Conservation (phyloP, 768 basidiomycete species). For the Tephrocybe sp. region DNA sequence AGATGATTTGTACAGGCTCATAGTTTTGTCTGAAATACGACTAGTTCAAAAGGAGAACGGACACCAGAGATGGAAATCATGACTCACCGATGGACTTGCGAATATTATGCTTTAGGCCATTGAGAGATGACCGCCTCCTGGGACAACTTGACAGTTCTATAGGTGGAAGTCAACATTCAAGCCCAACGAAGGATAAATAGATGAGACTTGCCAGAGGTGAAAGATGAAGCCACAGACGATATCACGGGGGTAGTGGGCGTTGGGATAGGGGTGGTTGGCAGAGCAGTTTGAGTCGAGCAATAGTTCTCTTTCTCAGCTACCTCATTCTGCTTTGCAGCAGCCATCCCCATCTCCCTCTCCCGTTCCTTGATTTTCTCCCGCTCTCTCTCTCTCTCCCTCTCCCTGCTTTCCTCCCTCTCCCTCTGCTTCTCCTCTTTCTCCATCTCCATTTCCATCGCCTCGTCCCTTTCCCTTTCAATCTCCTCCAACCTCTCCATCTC, state of each 20-base stretch:
- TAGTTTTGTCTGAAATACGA: constrained; percentile 58
- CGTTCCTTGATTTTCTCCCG: constrained; percentile 25
- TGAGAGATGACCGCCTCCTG: constrained; percentile 20
- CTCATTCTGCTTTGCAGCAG: constrained; percentile 32
- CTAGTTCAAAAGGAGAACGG: background rate
- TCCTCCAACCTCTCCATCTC: constrained; percentile 69
- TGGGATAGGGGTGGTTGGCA: background rate
- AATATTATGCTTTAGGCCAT: constrained; percentile 65
- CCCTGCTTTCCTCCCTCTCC: constrained; percentile 24
- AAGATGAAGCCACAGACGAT: constrained; percentile 13
- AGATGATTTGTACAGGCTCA: constrained; percentile 68
- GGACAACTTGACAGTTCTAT: constrained; percentile 6
- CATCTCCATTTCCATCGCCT: constrained; percentile 37
- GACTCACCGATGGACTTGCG: constrained; percentile 71
- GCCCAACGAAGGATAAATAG: background rate
- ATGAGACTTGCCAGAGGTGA: constrained; percentile 14
- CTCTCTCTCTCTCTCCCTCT: constrained; percentile 27
- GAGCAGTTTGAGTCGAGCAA: constrained; percentile 22
- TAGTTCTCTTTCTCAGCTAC: constrained; percentile 24
- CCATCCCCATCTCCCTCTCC: constrained; percentile 29
- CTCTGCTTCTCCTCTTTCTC: constrained; percentile 25
- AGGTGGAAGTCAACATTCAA: background rate
- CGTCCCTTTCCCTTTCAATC: constrained; percentile 49
- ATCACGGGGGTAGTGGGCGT: constrained; percentile 2
- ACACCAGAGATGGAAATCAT: background rate